Percentiles rank a stretch among this genome's conserved stretches.
Evolutionary conservation across 305 asterid species (phyloP).

Genomic region (Ilex paraguariensis): DNA sequence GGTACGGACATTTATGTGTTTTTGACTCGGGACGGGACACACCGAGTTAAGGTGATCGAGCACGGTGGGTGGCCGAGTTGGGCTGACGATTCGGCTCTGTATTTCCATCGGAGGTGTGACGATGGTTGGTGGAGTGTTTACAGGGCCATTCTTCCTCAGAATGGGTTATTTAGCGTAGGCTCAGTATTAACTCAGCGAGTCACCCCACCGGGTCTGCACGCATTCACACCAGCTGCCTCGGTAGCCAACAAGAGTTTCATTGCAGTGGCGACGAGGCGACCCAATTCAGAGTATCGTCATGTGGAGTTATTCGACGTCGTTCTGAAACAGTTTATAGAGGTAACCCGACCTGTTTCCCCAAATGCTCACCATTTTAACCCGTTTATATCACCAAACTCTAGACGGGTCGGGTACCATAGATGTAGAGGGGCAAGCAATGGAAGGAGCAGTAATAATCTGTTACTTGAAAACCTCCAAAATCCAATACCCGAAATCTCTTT

Average conservation of each 20-base stretch:
- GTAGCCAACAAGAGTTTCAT: slow-evolving; percentile 42
- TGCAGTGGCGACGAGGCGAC: slow-evolving; percentile 74
- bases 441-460: slow-evolving; percentile 23
- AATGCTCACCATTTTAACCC: slow-evolving; percentile 72
- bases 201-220: slow-evolving; percentile 89
- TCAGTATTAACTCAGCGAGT: slow-evolving; percentile 52
- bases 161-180: slow-evolving; percentile 21
- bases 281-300: slow-evolving; percentile 63
- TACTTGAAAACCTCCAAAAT: slow-evolving; percentile 50
- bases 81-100: slow-evolving; percentile 68
- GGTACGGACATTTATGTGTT: slow-evolving; percentile 63
- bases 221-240: slow-evolving; percentile 82
- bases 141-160: slow-evolving; percentile 32
- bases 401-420: slow-evolving; percentile 61
- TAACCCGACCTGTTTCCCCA: slow-evolving; percentile 53
- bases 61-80: slow-evolving; percentile 97
- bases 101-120: slow-evolving; percentile 69
- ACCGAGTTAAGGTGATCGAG: slow-evolving; percentile 62
- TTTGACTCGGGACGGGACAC: slow-evolving; percentile 65
- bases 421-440: slow-evolving; percentile 54
- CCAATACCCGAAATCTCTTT: slow-evolving; percentile 51
- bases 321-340: slow-evolving; percentile 24
- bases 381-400: slow-evolving; percentile 60
- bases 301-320: slow-evolving; percentile 56
- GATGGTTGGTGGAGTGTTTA: slow-evolving; percentile 95